These are phyloP conservation scores for Syzygium aromaticum DNA, from an alignment of 345 rosid species.

Conservation along the genomic window DNA sequence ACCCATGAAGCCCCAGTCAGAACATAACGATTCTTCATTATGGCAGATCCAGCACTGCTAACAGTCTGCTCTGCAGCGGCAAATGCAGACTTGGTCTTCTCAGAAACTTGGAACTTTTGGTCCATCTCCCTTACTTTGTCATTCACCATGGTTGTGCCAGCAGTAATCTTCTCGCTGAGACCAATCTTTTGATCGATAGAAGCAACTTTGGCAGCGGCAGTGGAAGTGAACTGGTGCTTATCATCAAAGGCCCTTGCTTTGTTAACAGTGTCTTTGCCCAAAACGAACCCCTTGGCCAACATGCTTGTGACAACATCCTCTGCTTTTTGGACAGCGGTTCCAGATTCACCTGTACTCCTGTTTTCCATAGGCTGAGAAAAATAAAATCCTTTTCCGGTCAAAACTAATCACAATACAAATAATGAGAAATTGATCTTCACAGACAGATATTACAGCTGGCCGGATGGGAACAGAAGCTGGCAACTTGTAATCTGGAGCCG, in stretches of 20 bases:
- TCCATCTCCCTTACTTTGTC: constrained; percentile 82
- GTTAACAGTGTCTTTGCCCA: constrained; percentile 75
- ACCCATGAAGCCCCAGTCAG: constrained; percentile 79
- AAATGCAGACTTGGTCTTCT: constrained; percentile 75
- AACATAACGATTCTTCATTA: constrained; percentile 81
- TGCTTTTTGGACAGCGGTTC: constrained; percentile 62
- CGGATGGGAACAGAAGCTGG: constrained; percentile 30
- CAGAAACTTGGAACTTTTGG: constrained; percentile 84
- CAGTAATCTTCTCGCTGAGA: constrained; percentile 59
- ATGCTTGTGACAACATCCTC: constrained; percentile 90
- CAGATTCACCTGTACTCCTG: constrained; percentile 20
- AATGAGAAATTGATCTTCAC: not conserved
- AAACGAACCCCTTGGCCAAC: constrained; percentile 82
- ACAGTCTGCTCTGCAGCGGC: constrained; percentile 87
- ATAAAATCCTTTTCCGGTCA: not conserved
- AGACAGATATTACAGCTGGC: constrained; percentile 34
- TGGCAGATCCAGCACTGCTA: constrained; percentile 65
- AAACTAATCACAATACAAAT: not conserved
- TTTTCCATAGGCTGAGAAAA: constrained; percentile 30
- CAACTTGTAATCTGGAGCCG: constrained; percentile 62
- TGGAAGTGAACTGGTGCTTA: constrained; percentile 68
- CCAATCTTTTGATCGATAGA: constrained; percentile 81
- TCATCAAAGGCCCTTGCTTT: constrained; percentile 84
- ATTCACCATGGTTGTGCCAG: constrained; percentile 64
- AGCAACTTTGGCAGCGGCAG: constrained; percentile 70